Evolutionary conservation across 176 grass and related monocot species (phyloP).

Genomic region (Urochloa ruziziensis): DNA sequence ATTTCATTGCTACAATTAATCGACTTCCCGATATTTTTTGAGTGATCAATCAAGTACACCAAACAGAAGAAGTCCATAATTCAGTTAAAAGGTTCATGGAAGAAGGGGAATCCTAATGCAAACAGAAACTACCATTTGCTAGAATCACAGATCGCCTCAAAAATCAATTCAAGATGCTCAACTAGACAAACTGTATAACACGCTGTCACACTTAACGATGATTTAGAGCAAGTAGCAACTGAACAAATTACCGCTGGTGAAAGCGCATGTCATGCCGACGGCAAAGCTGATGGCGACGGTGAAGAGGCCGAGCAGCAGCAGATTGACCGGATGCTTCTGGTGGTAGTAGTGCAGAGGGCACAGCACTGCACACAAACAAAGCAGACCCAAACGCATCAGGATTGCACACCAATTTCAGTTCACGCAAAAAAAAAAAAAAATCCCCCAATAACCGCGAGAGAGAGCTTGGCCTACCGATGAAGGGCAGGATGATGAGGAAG

Average conservation of each 20-base stretch:
- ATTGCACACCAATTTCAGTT: not conserved
- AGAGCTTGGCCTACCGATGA: constrained; percentile 42
- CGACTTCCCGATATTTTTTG: not conserved
- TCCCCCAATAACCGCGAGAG: not conserved
- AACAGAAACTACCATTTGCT: not conserved
- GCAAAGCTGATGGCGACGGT: constrained; percentile 70
- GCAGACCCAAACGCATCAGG: not conserved
- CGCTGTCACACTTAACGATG: not conserved
- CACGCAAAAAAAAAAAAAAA: not conserved
- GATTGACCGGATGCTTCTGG: constrained; percentile 78
- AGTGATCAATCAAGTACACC: not conserved
- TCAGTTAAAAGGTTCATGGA: not conserved
- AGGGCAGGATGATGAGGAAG: constrained; percentile 64
- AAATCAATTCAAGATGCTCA: not conserved
- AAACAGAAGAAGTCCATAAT: not conserved
- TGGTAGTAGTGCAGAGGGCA: constrained; percentile 60
- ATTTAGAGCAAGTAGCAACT: not conserved
- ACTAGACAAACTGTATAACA: not conserved
- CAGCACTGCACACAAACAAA: constrained; percentile 44
- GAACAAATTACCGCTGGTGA: constrained; percentile 59
- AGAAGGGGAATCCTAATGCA: not conserved
- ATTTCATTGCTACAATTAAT: not conserved
- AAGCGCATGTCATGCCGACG: constrained; percentile 70
- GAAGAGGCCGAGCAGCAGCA: constrained; percentile 69
- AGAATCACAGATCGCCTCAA: not conserved